Percentiles rank a stretch among this genome's conserved stretches.
Evolutionary conservation across 129 eudicot species (phyloP).

Genomic region (Saussurea involucrata): DNA sequence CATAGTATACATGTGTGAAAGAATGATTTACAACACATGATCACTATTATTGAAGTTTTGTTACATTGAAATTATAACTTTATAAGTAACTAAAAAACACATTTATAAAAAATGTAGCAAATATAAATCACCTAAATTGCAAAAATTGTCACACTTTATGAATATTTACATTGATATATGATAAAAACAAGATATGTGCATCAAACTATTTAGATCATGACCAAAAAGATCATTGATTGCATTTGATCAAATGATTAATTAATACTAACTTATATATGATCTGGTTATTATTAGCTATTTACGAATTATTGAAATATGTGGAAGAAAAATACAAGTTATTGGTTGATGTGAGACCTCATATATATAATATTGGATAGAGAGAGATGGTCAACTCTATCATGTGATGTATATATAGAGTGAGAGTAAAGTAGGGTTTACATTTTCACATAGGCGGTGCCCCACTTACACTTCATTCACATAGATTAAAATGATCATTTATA

Average conservation of each 20-base stretch:
- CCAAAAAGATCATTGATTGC: background rate
- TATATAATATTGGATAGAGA: conserved; percentile 3
- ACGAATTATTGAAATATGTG: background rate
- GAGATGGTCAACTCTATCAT: conserved; percentile 42
- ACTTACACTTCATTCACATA: background rate
- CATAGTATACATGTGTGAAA: background rate
- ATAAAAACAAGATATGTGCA: background rate
- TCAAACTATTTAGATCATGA: background rate
- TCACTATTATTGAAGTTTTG: background rate
- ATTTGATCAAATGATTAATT: background rate
- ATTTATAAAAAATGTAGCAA: background rate
- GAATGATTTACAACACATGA: background rate
- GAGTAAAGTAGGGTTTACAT: background rate
- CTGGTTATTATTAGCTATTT: background rate
- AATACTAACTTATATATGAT: background rate
- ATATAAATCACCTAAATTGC: background rate
- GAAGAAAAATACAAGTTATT: background rate
- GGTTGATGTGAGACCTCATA: conserved; percentile 12
- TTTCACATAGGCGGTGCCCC: background rate
- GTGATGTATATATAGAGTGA: conserved; percentile 19
- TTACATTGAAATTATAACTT: background rate
- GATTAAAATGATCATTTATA: no score
- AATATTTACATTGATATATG: background rate
- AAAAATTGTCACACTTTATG: background rate
- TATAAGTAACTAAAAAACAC: background rate